Base-by-base conservation (phyloP, 768 basidiomycete genomes). In the Tricholoma matsutake region DNA sequence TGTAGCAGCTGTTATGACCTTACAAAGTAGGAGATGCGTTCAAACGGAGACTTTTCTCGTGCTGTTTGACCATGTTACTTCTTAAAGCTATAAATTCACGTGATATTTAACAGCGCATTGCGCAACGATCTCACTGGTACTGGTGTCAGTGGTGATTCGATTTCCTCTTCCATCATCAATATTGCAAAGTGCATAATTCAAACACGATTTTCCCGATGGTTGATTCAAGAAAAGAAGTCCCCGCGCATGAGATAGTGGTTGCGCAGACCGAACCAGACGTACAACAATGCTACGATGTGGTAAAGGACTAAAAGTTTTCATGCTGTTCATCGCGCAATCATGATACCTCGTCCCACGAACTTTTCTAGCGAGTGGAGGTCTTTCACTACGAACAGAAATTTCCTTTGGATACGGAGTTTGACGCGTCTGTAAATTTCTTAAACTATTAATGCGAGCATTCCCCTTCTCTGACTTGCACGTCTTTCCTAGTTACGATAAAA, bases 381-480 rank as follows among this genome's bases (percentile, higher is more conserved):
- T 89, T 89, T 71, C 78, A 82, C 65, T 73, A 75, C 66, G 86
- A 90, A 71, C 88, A 92, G 73, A 77, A 78, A 41, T 94, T 93
- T 67, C 81, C 89, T 49, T 74, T 89, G 20, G 89, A 92, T 54
- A 79, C 78, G 7, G 92, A 95, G 73, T 78, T 88, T 65, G 92
- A 94, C 73, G 80, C 83, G 91, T 89, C 75, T 73, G 76, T 74
- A 56, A 32, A 10, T 28, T 49, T 14, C 25, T 49, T 14, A 14
- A 25, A 13, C 11, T 6, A 20, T 43, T 37, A 16, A 16, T 39
- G 35, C 39, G 28, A 45, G 43, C 13, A 18, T 54, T 9, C 37
- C 34, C 2, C 22, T 6, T 32, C 4, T 9, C 31, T n/a, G 39
- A 20, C 14, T 53, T 47, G 61, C 31, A 54, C 57, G 22, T 61